A percentile compares a stretch with the other conserved stretches of the same genome.
These are phyloP conservation scores for Scleromitrula shiraiana DNA, from an alignment of 2,329 filamentous ascomycete species.

Conservation along the genomic window DNA sequence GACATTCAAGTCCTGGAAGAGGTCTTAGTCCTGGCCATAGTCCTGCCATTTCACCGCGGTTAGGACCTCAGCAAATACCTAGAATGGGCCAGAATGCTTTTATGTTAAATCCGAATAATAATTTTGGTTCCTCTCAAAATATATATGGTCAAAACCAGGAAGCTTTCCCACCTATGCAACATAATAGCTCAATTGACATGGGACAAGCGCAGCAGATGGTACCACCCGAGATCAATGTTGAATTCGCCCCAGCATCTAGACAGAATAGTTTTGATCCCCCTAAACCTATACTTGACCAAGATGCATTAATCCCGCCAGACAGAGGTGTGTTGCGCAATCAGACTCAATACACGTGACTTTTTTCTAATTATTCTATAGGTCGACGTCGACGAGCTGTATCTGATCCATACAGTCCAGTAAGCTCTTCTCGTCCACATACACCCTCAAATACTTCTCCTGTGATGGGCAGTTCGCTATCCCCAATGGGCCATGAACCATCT, in stretches of 20 bases:
- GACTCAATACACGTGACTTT: background rate
- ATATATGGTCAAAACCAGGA: slow-evolving; percentile 43
- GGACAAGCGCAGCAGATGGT: slow-evolving; percentile 68
- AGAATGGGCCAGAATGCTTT: slow-evolving; percentile 40
- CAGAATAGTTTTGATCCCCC: slow-evolving; percentile 58
- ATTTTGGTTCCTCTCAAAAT: slow-evolving; percentile 40
- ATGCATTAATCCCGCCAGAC: slow-evolving; percentile 78
- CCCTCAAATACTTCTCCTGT: slow-evolving; percentile 45
- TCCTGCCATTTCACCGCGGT: slow-evolving; percentile 56
- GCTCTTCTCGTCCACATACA: slow-evolving; percentile 42
- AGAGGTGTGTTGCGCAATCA: slow-evolving; percentile 40
- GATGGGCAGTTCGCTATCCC: slow-evolving; percentile 40
- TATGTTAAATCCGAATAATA: slow-evolving; percentile 39
- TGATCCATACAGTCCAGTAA: slow-evolving; percentile 26
- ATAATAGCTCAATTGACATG: slow-evolving; percentile 48
- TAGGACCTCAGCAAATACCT: slow-evolving; percentile 48
- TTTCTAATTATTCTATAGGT: slow-evolving; percentile 22
- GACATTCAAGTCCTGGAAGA: slow-evolving; percentile 53
- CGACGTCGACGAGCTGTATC: slow-evolving; percentile 30
- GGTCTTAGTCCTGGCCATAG: slow-evolving; percentile 76
- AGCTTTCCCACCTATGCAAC: slow-evolving; percentile 38
- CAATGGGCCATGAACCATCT: slow-evolving; percentile 35
- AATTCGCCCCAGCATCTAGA: slow-evolving; percentile 71
- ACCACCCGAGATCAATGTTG: slow-evolving; percentile 90
- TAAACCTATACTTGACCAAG: slow-evolving; percentile 57